These are phyloP conservation scores for Colletotrichum sp. DNA, from an alignment of 2,329 filamentous ascomycete genomes.

Conservation along the genomic window DNA sequence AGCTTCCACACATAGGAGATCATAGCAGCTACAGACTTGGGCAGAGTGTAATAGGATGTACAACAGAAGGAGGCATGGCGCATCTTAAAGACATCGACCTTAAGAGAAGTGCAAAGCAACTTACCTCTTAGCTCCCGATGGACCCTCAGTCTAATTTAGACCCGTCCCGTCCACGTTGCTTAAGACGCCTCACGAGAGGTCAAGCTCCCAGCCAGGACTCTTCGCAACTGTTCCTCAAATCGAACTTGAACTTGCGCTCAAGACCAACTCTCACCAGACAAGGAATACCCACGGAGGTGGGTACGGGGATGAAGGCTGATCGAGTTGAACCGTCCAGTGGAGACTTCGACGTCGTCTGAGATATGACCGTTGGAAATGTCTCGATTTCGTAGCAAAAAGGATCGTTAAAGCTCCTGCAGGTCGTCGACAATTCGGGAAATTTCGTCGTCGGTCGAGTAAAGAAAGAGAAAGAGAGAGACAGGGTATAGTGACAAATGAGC, in stretches of 20 bases:
- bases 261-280: background rate
- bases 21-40: background rate
- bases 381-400: background rate
- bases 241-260: background rate
- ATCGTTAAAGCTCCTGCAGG: background rate
- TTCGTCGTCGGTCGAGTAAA: background rate
- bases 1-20: background rate
- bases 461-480: background rate
- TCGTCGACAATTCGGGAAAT: background rate
- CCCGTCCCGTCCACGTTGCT: background rate
- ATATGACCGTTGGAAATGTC: background rate
- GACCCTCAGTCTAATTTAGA: background rate
- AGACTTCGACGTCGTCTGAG: background rate
- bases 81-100: background rate
- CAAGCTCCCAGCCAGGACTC: background rate
- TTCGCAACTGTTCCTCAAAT: background rate
- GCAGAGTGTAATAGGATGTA: background rate
- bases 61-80: background rate
- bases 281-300: constrained; percentile 3
- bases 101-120: background rate
- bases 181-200: background rate
- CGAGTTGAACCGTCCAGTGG: background rate
- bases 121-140: background rate
- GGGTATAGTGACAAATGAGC: constrained; percentile 4
- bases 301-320: constrained; percentile 13